These are phyloP conservation scores for Knoxdaviesia capensis DNA, from an alignment of 2,329 filamentous ascomycete species.

Conservation along the genomic window DNA sequence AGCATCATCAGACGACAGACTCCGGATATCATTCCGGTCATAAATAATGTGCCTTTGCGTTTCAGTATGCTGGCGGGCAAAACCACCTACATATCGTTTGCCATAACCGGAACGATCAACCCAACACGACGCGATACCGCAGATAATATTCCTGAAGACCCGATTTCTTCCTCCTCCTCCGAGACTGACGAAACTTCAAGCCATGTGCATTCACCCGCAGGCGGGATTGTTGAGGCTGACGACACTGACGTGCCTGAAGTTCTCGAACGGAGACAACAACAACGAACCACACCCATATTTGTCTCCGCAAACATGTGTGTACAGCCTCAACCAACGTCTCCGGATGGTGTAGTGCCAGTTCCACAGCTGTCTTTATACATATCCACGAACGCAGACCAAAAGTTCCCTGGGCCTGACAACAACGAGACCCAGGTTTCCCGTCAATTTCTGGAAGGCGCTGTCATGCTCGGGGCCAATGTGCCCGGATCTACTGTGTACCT, in stretches of 20 bases:
- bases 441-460: slow-evolving; percentile 48
- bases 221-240: no score
- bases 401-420: slow-evolving; percentile 42
- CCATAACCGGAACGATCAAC: no score
- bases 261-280: slow-evolving; percentile 4
- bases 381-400: slow-evolving; percentile 43
- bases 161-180: no score
- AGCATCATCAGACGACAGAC: slow-evolving; percentile 35
- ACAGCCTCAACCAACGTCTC: slow-evolving; percentile 34
- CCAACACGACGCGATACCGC: no score
- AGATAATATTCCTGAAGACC: no score
- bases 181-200: no score
- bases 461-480: slow-evolving; percentile 39
- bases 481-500: slow-evolving; percentile 49
- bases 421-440: slow-evolving; percentile 10
- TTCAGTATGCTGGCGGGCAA: no score
- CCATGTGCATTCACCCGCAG: no score
- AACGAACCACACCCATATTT: slow-evolving; percentile 30
- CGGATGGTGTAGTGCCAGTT: slow-evolving; percentile 14
- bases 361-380: slow-evolving; percentile 65
- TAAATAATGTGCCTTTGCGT: no score
- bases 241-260: not conserved
- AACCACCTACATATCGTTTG: no score
- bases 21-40: no score
- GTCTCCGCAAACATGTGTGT: slow-evolving; percentile 74